A percentile compares a stretch with the other conserved stretches of the same genome.
Conservation (phyloP, 441 rosid genomes). For the Biscutella laevigata region DNA sequence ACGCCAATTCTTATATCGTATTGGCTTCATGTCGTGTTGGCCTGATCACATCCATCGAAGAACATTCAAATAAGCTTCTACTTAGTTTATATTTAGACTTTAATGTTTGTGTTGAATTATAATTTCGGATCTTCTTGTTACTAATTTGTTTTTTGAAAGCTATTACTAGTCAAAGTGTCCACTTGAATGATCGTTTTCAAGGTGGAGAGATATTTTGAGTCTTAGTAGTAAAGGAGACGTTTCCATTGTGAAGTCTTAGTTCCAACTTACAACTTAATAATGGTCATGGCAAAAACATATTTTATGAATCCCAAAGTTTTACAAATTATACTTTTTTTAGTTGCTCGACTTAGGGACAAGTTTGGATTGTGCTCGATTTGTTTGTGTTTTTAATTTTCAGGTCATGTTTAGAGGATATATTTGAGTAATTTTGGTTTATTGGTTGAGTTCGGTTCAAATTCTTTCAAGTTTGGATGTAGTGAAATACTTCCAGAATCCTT, state of each 20-base stretch:
- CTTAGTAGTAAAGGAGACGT: slow-evolving; percentile 8
- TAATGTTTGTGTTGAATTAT: neutral
- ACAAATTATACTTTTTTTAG: no score
- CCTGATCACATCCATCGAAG: slow-evolving; percentile 27
- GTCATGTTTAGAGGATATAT: no score
- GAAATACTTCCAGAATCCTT: no score
- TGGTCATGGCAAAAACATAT: no score
- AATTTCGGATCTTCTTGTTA: slow-evolving; percentile 6
- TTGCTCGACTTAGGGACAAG: neutral
- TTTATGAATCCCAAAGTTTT: no score
- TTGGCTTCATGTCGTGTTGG: slow-evolving; percentile 26
- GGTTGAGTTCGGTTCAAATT: no score
- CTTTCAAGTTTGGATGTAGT: no score
- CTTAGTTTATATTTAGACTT: slow-evolving; percentile 13
- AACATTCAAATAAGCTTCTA: slow-evolving; percentile 22
- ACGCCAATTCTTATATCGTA: slow-evolving; percentile 33
- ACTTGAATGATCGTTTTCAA: slow-evolving; percentile 16
- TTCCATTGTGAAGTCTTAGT: neutral
- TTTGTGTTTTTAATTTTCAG: no score
- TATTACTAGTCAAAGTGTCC: slow-evolving; percentile 8
- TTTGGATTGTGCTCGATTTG: no score
- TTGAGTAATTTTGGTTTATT: no score
- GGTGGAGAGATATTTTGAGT: neutral
- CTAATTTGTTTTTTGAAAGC: slow-evolving; percentile 14
- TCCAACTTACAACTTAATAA: slow-evolving; percentile 4